Conservation (phyloP, 768 basidiomycete genomes). For the Agrocybe chaxingu region DNA sequence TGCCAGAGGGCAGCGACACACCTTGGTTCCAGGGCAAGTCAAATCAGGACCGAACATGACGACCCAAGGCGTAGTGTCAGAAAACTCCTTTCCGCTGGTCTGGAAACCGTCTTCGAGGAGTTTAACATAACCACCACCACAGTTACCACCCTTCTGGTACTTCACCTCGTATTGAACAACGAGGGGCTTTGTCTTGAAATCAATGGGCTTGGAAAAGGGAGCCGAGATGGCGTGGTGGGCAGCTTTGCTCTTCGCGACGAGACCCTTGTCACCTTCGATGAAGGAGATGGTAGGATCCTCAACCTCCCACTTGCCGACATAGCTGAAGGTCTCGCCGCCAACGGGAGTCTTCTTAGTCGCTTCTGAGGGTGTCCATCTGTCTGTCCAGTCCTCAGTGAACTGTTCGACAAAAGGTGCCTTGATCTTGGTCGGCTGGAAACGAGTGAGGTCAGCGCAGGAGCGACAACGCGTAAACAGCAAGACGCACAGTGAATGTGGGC, state of each 20-base stretch:
- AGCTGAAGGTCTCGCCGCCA: constrained; percentile 93
- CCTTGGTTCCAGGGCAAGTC: constrained; percentile 91
- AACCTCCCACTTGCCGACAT: constrained; percentile 96
- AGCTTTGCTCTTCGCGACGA: constrained; percentile 95
- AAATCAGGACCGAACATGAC: constrained; percentile 98
- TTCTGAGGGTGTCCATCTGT: constrained; percentile 94
- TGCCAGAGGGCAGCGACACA: constrained; percentile 20
- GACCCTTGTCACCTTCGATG: constrained; percentile 83
- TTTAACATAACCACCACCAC: constrained; percentile 98
- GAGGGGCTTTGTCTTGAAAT: constrained; percentile 80
- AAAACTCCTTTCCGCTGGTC: constrained; percentile 89
- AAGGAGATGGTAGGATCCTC: constrained; percentile 80
- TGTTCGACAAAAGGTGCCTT: constrained; percentile 94
- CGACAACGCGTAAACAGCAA: constrained; percentile 6
- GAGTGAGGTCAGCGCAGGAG: constrained; percentile 10
- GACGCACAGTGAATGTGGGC: constrained; percentile 65
- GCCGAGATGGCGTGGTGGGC: constrained; percentile 99
- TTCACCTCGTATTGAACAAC: constrained; percentile 99
- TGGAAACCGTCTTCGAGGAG: constrained; percentile 93
- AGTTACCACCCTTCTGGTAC: constrained; percentile 98
- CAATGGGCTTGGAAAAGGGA: constrained; percentile 73
- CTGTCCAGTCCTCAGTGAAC: constrained; percentile 86
- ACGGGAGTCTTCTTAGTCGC: constrained; percentile 98
- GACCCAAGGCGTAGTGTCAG: constrained; percentile 90
- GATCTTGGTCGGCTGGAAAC: constrained; percentile 64